Evolutionary conservation across 495 filamentous ascomycete genomes (phyloP).

Genomic region (Xylaria telfairii): DNA sequence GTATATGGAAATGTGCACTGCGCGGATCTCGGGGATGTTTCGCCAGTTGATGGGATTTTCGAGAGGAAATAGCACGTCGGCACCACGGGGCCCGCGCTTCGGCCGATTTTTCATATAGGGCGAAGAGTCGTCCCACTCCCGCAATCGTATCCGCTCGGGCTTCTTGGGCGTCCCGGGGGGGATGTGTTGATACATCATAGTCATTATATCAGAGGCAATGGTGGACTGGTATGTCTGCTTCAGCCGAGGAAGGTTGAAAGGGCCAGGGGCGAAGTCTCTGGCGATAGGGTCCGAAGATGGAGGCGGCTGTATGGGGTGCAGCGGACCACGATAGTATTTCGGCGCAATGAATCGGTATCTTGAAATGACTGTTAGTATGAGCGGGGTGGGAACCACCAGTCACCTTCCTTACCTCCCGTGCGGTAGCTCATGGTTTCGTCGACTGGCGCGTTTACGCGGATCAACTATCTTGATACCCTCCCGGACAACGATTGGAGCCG

Average conservation of each 20-base stretch:
- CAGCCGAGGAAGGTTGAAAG: conserved; percentile 86
- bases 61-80: conserved; percentile 66
- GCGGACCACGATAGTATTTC: conserved; percentile 89
- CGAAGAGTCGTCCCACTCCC: conserved; percentile 85
- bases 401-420: conserved; percentile 42
- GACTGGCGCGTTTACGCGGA: conserved; percentile 51
- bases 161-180: conserved; percentile 73
- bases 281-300: conserved; percentile 83
- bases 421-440: conserved; percentile 47
- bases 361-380: conserved; percentile 41
- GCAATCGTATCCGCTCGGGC: conserved; percentile 71
- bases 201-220: conserved; percentile 87
- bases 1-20: conserved; percentile 81
- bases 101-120: conserved; percentile 93
- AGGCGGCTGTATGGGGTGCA: conserved; percentile 90
- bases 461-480: conserved; percentile 44
- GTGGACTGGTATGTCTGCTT: conserved; percentile 89
- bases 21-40: conserved; percentile 81
- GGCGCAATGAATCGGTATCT: conserved; percentile 93
- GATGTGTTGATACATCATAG: conserved; percentile 81
- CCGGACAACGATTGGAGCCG: conserved; percentile 37
- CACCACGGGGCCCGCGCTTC: conserved; percentile 79
- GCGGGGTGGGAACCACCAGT: neutral
- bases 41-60: conserved; percentile 80
- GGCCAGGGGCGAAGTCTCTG: conserved; percentile 88